Base-by-base conservation (phyloP, 1,284 basidiomycete genomes). In the Pseudozyma hubeiensis region DNA sequence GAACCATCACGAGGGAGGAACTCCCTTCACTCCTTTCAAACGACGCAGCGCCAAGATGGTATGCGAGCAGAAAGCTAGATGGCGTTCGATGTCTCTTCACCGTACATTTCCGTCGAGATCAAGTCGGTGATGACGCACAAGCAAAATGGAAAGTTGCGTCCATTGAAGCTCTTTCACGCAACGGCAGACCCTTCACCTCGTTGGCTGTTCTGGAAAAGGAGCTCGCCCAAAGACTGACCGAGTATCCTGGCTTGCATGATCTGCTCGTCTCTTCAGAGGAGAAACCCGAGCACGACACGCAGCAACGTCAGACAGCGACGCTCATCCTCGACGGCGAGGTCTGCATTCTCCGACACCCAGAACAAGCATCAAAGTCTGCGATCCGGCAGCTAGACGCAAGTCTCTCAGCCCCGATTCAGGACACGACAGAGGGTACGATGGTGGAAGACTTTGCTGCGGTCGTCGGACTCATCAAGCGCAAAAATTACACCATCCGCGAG, bases 281-380 rank as follows among this genome's bases (percentile, higher is more conserved):
- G 39, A 45, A 30, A 17, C 33, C 30, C 8, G 13, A 29, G 3
- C 43, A 11, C 8, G 33, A 29, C 7, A 34, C 35, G 9, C 10
- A 10, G 13, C 16, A 19, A 13, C 17, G 2, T 5, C 7, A 7
- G 16, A 53, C 46, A 5, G 56, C 53, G 16, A 63, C 66, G 1
- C 60, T 80, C n/a, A 59, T 80, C 11, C 54, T 80, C 5, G 79
- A 80, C 46, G 79, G 79, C 31, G 79, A 80, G 45, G 56, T 79
- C 16, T 80, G 79, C 53, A 64, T 66, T 4, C 55, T 75, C 3
- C 57, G 49, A 34, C 60, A 60, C 9, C 60, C 64, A 14, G 61
- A 73, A n/a, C 34, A 56, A 33, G 70, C 61, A n/a, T 73, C 70
- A 1, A n/a, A n/a, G 7, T 44, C 47, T 7, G 70, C 70, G 16